phyloP scores from a whole-genome alignment of 495 filamentous ascomycete species.

The Aspergillus leporis region DNA sequence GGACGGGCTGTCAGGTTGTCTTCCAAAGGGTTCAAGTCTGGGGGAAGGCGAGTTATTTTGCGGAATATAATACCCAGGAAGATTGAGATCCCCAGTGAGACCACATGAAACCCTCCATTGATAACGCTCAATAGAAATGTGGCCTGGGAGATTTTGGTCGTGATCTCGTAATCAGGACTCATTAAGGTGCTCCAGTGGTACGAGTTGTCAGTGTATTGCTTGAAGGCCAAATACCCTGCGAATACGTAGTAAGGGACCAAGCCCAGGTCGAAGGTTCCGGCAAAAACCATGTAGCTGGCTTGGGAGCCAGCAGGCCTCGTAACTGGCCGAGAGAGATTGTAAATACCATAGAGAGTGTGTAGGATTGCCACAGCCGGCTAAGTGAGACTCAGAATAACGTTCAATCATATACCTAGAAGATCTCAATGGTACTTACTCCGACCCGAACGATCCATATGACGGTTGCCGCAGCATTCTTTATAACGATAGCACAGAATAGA shows the following conservation, averaged over 20 bases:
- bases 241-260: constrained; percentile 79
- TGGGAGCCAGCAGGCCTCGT: constrained; percentile 72
- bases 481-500: constrained; percentile 69
- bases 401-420: neutral
- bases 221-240: constrained; percentile 58
- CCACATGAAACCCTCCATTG: constrained; percentile 64
- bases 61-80: constrained; percentile 76
- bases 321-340: constrained; percentile 69
- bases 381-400: constrained; percentile 7
- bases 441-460: constrained; percentile 76
- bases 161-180: constrained; percentile 38
- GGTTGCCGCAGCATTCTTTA: constrained; percentile 60
- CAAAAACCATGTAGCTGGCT: constrained; percentile 82
- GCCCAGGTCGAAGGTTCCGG: constrained; percentile 66
- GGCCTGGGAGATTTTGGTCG: constrained; percentile 55
- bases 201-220: constrained; percentile 37
- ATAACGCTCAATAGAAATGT: constrained; percentile 64
- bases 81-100: constrained; percentile 67
- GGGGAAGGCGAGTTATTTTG: constrained; percentile 75
- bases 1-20: constrained; percentile 78
- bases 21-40: constrained; percentile 91
- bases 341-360: constrained; percentile 72
- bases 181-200: constrained; percentile 68
- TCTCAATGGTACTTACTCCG: constrained; percentile 54
- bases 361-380: constrained; percentile 71